Evolutionary conservation across 2,329 filamentous ascomycete genomes (phyloP), one percentile per base, ranked within the genome.

Genomic region (Hypoxylon sp.): DNA sequence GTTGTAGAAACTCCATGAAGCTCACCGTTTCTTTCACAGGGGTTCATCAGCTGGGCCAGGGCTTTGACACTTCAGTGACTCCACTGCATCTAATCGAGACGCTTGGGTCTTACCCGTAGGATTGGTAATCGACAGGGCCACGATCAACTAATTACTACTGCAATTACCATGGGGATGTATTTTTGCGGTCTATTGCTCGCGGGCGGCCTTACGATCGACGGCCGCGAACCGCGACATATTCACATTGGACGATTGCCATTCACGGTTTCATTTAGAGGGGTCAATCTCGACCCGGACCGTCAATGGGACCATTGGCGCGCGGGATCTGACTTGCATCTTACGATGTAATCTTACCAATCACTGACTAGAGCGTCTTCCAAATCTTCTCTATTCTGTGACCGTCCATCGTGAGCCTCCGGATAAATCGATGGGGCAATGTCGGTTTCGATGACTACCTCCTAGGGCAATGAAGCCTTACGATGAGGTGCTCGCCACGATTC

Each of bases 31-130:
- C 54, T 57, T 60, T 53, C 46, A 46, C 69, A 70, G 64, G 66
- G 69, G 58, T 71, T 65, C 58, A 69, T 67, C 69, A 71, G 69
- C 69, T 65, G 63, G 54, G 49, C 69, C 58, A 58, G 66, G 69
- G 66, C 48, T 51, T 53, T 31, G 40, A 51, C 35, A 20, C 37
- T 48, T 58, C 30, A 55, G 44, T 42, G 37, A 62, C 69, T 55
- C 64, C 63, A 67, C 66, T n/a, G 50, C 40, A 65, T 67, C 54
- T 60, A 63, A 54, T 64, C 53, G 25, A 63, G 58, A 58, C 30
- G 55, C 42, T 54, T 42, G 48, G 58, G 46, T 61, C 51, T 63
- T 55, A 61, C 50, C 11, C 48, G 17, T 25, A 46, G 46, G 30
- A 37, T 55, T 56, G 49, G 53, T 49, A 61, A 51, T 62, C 58